Conservation (phyloP, 2,329 filamentous ascomycete genomes). For the Colletotrichum tanaceti region DNA sequence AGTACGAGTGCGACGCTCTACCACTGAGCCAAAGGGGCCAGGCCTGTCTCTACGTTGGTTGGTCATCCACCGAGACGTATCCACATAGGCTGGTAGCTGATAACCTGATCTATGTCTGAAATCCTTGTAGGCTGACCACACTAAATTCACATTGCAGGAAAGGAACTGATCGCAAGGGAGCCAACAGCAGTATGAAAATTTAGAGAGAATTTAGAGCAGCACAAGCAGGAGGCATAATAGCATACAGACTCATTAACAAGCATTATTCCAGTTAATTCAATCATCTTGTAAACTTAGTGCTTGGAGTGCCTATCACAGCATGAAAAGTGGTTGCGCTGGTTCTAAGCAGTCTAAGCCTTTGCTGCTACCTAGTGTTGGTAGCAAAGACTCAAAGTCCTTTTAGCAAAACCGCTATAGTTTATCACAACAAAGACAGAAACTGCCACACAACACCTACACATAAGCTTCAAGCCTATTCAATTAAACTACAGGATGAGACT, state of each 20-base stretch:
- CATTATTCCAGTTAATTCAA: not conserved
- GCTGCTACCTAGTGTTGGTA: not conserved
- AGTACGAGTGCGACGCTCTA: slow-evolving; percentile 39
- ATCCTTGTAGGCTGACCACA: too few species aligned
- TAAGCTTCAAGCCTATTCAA: not conserved
- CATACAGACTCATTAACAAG: not conserved
- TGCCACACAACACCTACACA: not conserved
- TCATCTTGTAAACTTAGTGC: not conserved
- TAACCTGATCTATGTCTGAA: not conserved
- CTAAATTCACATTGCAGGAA: not conserved
- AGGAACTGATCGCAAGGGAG: too few species aligned
- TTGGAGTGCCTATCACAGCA: not conserved
- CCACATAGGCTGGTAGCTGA: not conserved
- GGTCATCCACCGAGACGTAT: not conserved
- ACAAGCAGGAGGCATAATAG: too few species aligned
- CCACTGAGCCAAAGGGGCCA: slow-evolving; percentile 38
- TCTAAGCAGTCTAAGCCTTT: not conserved
- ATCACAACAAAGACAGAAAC: too few species aligned
- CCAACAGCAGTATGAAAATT: not conserved
- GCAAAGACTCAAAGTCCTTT: not conserved
- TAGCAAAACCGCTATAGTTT: not conserved
- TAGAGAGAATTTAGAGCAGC: too few species aligned
- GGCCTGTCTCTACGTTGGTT: not conserved
- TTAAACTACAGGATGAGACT: too few species aligned
- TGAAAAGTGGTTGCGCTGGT: not conserved